Evolutionary conservation across 2,329 filamentous ascomycete species (phyloP), one percentile per base, ranked within the genome.

Genomic region (Trichoderma gracile): DNA sequence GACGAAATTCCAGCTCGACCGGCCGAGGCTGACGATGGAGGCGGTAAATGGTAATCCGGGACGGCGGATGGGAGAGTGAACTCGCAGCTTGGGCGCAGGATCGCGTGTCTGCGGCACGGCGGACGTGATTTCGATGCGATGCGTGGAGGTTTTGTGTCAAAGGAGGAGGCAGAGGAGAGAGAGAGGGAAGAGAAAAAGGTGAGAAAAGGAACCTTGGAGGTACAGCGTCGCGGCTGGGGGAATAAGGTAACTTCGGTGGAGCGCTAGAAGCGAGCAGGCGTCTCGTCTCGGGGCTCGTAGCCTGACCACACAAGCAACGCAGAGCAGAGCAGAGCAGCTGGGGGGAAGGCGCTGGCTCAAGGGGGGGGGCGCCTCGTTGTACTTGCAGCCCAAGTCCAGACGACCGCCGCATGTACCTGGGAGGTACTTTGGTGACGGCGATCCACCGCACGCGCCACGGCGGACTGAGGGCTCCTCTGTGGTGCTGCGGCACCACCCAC

Each of bases 181-280:
- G 25, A 27, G 27, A 49, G 42, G 42, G 46, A 61, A 60, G 58
- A 50, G 57, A 64, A 64, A 43, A 60, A 64, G 62, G 62, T 59
- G 63, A 64, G 63, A 64, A 38, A 33, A 49, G 54, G 43, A 59
- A 59, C 54, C 40, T 53, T 65, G 55, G 47, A 65, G 52, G 63
- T 62, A 55, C 57, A 42, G 58, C 50, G 62, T 59, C 54, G 62
- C 53, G 62, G 62, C 53, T 59, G 62, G 54, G 53, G 62, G 62
- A 61, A 63, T 63, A 54, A 63, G 60, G 60, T 63, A 63, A 61
- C 33, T 58, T 38, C 54, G 52, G 62, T 64, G 62, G 62, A 64
- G 62, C 62, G 58, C 53, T 52, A 49, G 62, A 64, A 64, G 62
- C 62, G 62, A 64, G 62, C 60, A 64, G 45, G 52, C 58, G 43